Evolutionary conservation across 2,329 filamentous ascomycete genomes (phyloP), one percentile per base, ranked within the genome.

Genomic region (Colletotrichum gloeosporioides): DNA sequence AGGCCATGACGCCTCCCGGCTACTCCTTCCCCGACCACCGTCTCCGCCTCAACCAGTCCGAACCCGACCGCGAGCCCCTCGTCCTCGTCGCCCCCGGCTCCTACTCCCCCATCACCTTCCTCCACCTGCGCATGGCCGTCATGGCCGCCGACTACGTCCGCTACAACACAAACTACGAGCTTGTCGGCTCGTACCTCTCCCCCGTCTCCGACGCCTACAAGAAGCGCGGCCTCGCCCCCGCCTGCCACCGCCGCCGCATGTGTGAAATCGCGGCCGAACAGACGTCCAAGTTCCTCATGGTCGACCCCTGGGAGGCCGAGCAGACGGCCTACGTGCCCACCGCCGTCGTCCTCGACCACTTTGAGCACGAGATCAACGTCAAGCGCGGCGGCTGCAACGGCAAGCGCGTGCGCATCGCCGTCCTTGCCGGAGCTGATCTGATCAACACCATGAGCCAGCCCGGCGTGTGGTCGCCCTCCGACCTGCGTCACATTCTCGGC

Each of bases 281-380:
- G 79, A 93, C 94, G 68, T 93, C 93, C 67, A 92, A 92, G 80
- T 96, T 94, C 93, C 88, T 98, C 76, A 95, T 95, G 92, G 95
- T 97, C 62, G 95, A 98, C 83, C 92, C 94, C 0, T 98, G 95
- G 93, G 96, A 98, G 88, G 94, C 95, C n/a, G 88, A 94, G 80
- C 93, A 98, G 86, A 91, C 93, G 81, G 90, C 94, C 79, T 99
- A 98, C 83, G 93, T 95, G 77, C 95, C 96, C 18, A 99, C 96
- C 1, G 96, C 96, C 53, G 91, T 94, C 80, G 96, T 98, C 55
- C 89, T 98, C 65, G 95, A 98, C 82, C 96, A 98, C 85, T 97
- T 98, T 80, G 93, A 98, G 79, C 87, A 96, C 82, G 95, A 98
- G 84, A 95, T 98, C 83, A 98, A 98, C 83, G 90, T 91, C 29